A percentile compares a stretch with the other conserved stretches of the same genome.
phyloP scores from a whole-genome alignment of 2,329 filamentous ascomycete genomes.

The Sporothrix curviconia region DNA sequence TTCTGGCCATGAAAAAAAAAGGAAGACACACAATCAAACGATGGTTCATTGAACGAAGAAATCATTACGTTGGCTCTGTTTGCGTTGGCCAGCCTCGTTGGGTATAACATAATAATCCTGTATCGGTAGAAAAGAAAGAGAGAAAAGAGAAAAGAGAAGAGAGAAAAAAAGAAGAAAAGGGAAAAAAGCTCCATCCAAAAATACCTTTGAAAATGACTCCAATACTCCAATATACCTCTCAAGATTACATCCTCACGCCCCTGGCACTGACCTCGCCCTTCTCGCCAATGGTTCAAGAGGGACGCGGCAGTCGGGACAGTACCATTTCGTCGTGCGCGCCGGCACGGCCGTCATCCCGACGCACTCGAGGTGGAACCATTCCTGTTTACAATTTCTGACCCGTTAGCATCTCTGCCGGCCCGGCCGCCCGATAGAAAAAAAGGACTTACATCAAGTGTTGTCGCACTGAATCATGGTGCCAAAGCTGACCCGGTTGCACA shows the following conservation, averaged over 20 bases:
- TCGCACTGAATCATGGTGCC: slow-evolving; percentile 81
- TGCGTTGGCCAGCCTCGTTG: no score
- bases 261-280: slow-evolving; percentile 57
- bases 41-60: background rate
- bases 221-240: background rate
- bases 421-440: slow-evolving; percentile 3
- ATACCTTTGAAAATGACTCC: background rate
- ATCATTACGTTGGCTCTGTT: no score
- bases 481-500: slow-evolving; percentile 73
- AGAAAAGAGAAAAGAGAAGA: background rate
- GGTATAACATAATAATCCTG: no score
- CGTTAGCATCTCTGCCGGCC: no score
- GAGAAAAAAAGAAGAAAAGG: background rate
- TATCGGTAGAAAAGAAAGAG: background rate
- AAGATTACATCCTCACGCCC: slow-evolving; percentile 40
- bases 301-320: slow-evolving; percentile 69
- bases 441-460: slow-evolving; percentile 62
- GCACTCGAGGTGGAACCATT: slow-evolving; percentile 82
- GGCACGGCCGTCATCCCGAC: slow-evolving; percentile 64
- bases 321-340: slow-evolving; percentile 72
- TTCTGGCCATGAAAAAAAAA: background rate
- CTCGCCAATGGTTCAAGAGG: slow-evolving; percentile 55
- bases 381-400: slow-evolving; percentile 61
- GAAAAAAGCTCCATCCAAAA: background rate
- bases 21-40: no score